These are phyloP conservation scores for Penicillium sp. DNA, from an alignment of 2,329 filamentous ascomycete species.

Conservation along the genomic window DNA sequence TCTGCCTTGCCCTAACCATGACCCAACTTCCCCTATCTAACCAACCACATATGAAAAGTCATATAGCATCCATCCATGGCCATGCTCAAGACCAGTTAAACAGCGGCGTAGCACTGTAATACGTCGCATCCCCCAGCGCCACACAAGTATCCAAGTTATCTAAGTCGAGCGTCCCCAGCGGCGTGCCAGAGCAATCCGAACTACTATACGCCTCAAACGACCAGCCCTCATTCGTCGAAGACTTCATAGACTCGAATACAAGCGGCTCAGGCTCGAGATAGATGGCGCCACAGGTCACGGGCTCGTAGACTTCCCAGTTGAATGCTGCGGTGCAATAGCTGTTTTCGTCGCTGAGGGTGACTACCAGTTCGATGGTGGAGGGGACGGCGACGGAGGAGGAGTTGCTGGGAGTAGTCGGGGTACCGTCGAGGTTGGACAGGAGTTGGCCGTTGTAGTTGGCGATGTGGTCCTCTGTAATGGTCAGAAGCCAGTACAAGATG, in stretches of 20 bases:
- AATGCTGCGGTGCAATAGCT: neutral
- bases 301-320: neutral
- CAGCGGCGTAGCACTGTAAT: neutral
- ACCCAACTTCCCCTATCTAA: too few species aligned
- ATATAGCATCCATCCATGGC: too few species aligned
- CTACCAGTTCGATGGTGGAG: neutral
- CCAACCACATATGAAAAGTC: too few species aligned
- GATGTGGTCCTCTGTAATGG: slow-evolving; percentile 16
- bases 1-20: too few species aligned
- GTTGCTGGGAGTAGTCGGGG: slow-evolving; percentile 7
- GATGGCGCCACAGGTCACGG: slow-evolving; percentile 4
- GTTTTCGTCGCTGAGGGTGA: neutral
- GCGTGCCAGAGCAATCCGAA: slow-evolving; percentile 6
- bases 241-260: neutral
- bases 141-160: slow-evolving; percentile 3
- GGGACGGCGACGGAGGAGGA: slow-evolving; percentile 10
- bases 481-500: neutral
- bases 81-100: too few species aligned
- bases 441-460: slow-evolving; percentile 17
- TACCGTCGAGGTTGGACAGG: slow-evolving; percentile 14
- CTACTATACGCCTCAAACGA: slow-evolving; percentile 8
- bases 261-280: neutral
- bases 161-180: neutral
- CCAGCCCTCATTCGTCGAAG: slow-evolving; percentile 12
- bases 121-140: neutral